A percentile compares a stretch with the other conserved stretches of the same genome.
phyloP scores from a whole-genome alignment of 306 rosid species.

The cucumber (Cucumis sativus) region DNA sequence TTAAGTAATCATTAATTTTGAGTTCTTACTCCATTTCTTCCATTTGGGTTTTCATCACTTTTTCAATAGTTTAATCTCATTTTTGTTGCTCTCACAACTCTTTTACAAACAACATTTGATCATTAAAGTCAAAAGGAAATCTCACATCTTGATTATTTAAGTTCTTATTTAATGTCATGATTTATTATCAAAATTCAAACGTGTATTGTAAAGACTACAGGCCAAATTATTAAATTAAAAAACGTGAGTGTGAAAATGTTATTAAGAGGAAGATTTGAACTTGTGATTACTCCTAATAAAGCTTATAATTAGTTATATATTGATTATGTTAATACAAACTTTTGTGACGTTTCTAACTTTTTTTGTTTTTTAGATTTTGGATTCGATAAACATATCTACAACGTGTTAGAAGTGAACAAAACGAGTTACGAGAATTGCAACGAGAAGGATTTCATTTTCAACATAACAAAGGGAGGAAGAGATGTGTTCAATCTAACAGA shows the following conservation, averaged over 20 bases:
- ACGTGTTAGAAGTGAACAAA: constrained; percentile 60
- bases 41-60: background rate
- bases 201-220: too few species aligned
- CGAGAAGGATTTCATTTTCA: constrained; percentile 37
- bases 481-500: constrained; percentile 55
- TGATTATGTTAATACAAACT: too few species aligned
- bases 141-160: background rate
- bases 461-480: constrained; percentile 57
- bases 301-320: too few species aligned
- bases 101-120: background rate
- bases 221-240: too few species aligned
- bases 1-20: background rate
- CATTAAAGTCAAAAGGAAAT: background rate
- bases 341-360: background rate
- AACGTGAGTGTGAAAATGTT: too few species aligned
- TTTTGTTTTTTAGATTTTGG: constrained; percentile 18
- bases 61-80: background rate
- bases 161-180: too few species aligned
- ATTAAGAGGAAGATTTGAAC: too few species aligned
- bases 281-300: too few species aligned
- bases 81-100: too few species aligned
- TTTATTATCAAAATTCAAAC: too few species aligned
- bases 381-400: constrained; percentile 53
- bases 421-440: constrained; percentile 51
- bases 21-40: background rate